A percentile compares a stretch with the other conserved stretches of the same genome.
Evolutionary conservation across 176 grass and related monocot species (phyloP).

Genomic region (Metroxylon sagu): DNA sequence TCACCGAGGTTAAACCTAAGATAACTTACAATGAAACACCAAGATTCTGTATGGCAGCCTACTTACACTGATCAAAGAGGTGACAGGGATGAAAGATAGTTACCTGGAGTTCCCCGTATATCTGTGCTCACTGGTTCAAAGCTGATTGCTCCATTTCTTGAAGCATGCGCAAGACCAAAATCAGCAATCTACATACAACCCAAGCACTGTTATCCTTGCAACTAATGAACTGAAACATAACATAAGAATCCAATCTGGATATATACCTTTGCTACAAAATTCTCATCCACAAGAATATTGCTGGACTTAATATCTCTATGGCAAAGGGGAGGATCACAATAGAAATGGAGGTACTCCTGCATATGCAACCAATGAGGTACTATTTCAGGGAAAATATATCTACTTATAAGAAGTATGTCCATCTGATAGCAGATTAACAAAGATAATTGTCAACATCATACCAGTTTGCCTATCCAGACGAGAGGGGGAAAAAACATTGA

Average conservation of each 20-base stretch:
- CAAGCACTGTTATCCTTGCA: no score
- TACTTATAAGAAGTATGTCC: background rate
- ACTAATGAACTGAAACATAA: background rate
- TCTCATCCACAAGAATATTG: constrained; percentile 94
- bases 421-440: background rate
- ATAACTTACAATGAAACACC: no score
- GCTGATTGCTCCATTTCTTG: constrained; percentile 69
- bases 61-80: no score
- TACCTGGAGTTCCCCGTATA: constrained; percentile 90
- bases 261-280: constrained; percentile 82
- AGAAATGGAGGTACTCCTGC: constrained; percentile 99
- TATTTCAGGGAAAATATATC: background rate
- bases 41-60: no score
- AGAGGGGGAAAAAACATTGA: no score
- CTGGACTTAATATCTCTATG: constrained; percentile 95
- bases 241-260: background rate
- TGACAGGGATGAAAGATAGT: constrained; percentile 2
- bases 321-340: constrained; percentile 91
- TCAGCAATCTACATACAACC: constrained; percentile 63
- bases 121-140: constrained; percentile 95
- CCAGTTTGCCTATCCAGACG: no score
- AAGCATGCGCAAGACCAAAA: constrained; percentile 95
- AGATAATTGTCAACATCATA: background rate
- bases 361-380: constrained; percentile 11
- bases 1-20: no score